Base-by-base conservation (phyloP, 2,329 filamentous ascomycete genomes). In the Ciborinia camelliae region DNA sequence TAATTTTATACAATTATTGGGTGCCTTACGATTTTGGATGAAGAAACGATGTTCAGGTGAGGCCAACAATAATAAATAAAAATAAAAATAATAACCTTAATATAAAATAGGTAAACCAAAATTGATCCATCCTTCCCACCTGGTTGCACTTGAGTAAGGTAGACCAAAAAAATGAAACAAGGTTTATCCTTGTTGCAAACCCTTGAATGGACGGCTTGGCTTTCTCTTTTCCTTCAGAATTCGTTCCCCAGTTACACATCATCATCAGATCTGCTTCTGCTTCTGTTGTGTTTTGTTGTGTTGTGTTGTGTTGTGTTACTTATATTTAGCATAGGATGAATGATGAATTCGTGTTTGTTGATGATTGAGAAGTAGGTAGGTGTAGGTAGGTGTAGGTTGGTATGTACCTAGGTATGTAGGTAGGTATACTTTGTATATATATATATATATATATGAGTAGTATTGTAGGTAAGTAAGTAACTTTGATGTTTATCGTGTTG, bases 231-330 rank as follows among this genome's bases (percentile, higher is more conserved):
- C 20, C 39, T 23, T 32, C 18, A 32, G 54, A 15, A 32, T 26
- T 57, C 6, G 10, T 12, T 58, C 54, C 20, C 37, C 41, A 35
- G 28, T 45, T 58, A 26, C 41, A 47, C 28, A 58, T 58, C 28
- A 58, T 35, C 28, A 58, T 58, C 28, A 58, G 54, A 32, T 45
- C 54, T 51, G 48, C 20, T 20, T n/a, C n/a, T n/a, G n/a, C n/a
- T n/a, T n/a, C 48, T 58, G 39, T 39, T 32, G 18, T 43, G 18
- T 43, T 20, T 37, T 37, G 35, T 32, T 39, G n/a, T n/a, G n/a
- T n/a, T n/a, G n/a, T n/a, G n/a, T n/a, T n/a, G n/a, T n/a, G 32
- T 39, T 39, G 53, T 55, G 23, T 7, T 30, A 52, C 50, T n/a
- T 7, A 15, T 20, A 6, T 43, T 37, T 32, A 15, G 5, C 28